These are phyloP conservation scores for Candida odintsovae DNA, from an alignment of 805 yeast species.

Conservation along the genomic window DNA sequence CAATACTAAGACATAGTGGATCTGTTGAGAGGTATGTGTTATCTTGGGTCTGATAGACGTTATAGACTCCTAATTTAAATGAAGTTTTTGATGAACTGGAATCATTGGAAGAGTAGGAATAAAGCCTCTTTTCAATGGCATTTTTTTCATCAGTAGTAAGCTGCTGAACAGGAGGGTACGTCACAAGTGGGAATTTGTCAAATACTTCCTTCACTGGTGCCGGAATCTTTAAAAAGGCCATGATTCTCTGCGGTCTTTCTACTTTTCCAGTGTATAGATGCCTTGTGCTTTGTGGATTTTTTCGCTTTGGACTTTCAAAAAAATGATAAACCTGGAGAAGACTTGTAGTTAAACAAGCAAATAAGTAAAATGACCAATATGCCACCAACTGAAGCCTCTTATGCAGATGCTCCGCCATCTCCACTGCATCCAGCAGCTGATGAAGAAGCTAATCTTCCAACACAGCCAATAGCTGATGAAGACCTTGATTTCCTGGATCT, in stretches of 20 bases:
- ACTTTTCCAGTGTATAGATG: too few species aligned
- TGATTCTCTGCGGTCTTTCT: too few species aligned
- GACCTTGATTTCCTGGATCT: conserved; percentile 21
- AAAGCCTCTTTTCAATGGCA: conserved; percentile 22
- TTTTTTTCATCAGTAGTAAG: conserved; percentile 23
- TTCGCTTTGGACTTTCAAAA: too few species aligned
- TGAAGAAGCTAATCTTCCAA: conserved; percentile 12
- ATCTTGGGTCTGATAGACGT: conserved; percentile 29
- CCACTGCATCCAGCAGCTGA: conserved; percentile 23
- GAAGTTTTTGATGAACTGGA: conserved; percentile 14
- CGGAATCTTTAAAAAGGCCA: conserved; percentile 28
- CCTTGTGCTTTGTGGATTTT: too few species aligned
- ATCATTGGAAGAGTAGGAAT: conserved; percentile 15
- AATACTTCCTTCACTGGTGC: conserved; percentile 38
- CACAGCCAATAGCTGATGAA: conserved; percentile 6
- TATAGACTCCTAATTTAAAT: conserved; percentile 52
- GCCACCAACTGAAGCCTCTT: conserved; percentile 2
- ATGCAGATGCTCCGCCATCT: conserved; percentile 18
- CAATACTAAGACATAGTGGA: conserved; percentile 47
- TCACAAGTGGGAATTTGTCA: conserved; percentile 44
- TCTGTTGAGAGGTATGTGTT: conserved; percentile 43
- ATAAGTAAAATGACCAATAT: too few species aligned
- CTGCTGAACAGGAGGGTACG: conserved; percentile 33
- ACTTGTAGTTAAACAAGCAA: too few species aligned
- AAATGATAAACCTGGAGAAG: not conserved